phyloP scores from a whole-genome alignment of 1,139 yeast species.

The Pichia sp. region DNA sequence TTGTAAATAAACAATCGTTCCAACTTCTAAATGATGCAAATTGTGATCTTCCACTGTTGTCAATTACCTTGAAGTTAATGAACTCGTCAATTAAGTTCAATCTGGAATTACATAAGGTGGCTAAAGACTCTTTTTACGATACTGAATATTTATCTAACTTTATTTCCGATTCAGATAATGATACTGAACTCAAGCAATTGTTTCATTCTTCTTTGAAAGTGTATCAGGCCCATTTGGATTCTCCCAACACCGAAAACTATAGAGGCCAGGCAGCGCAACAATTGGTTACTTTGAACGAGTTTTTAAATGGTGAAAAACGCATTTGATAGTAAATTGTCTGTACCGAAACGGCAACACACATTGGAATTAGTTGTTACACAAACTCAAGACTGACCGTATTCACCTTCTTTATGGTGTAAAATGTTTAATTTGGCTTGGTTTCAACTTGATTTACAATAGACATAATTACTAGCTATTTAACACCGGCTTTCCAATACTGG shows the following conservation, averaged over 20 bases:
- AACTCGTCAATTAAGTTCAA: slow-evolving; percentile 9
- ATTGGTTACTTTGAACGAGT: slow-evolving; percentile 1
- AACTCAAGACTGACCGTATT: too few species aligned
- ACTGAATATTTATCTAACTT: slow-evolving; percentile 2
- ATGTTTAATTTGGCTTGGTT: too few species aligned
- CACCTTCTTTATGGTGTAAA: too few species aligned
- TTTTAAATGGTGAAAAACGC: too few species aligned
- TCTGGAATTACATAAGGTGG: slow-evolving; percentile 3
- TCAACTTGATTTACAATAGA: too few species aligned
- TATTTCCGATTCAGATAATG: slow-evolving; percentile 1
- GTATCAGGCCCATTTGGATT: slow-evolving; percentile 1
- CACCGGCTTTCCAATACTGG: too few species aligned
- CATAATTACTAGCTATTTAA: too few species aligned
- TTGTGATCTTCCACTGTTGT: not conserved
- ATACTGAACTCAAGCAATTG: slow-evolving; percentile 6
- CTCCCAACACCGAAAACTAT: not conserved
- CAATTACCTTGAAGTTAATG: slow-evolving; percentile 4
- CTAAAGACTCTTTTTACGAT: slow-evolving; percentile 9
- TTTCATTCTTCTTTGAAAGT: slow-evolving; percentile 4
- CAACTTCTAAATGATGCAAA: not conserved
- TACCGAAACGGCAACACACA: too few species aligned
- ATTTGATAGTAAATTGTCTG: too few species aligned
- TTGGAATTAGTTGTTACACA: too few species aligned
- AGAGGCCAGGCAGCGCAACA: slow-evolving; percentile 4
- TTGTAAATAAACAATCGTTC: slow-evolving; percentile 8